Evolutionary conservation across 495 filamentous ascomycete genomes (phyloP).

Genomic region (Aspergillus carlsbadensis): DNA sequence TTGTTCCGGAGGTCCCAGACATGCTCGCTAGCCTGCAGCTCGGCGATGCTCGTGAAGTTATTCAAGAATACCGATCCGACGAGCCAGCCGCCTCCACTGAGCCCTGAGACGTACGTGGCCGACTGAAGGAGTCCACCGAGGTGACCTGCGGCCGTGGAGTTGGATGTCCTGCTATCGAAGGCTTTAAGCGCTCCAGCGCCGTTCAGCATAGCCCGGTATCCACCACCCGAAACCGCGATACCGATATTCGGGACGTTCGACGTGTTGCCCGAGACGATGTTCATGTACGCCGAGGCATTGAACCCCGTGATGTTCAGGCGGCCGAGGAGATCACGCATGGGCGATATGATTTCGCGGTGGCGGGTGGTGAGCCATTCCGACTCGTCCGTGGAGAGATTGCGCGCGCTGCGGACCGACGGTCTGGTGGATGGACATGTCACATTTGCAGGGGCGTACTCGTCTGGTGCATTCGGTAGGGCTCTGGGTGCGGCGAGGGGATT

Average conservation of each 20-base stretch:
- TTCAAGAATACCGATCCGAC: constrained; percentile 83
- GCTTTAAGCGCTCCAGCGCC: constrained; percentile 86
- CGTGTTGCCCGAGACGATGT: constrained; percentile 52
- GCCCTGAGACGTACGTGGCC: constrained; percentile 78
- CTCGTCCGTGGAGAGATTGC: constrained; percentile 63
- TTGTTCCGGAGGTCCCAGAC: constrained; percentile 78
- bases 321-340: constrained; percentile 72
- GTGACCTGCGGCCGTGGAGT: constrained; percentile 63
- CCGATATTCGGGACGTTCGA: constrained; percentile 63
- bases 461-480: constrained; percentile 45
- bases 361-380: constrained; percentile 61
- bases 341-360: constrained; percentile 54
- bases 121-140: constrained; percentile 82
- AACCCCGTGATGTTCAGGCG: constrained; percentile 73
- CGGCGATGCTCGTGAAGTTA: constrained; percentile 77
- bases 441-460: constrained; percentile 44
- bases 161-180: constrained; percentile 73
- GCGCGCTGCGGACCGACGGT: constrained; percentile 55
- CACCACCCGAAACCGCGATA: constrained; percentile 61
- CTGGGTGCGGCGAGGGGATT: constrained; percentile 17
- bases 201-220: constrained; percentile 84
- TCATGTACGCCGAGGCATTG: constrained; percentile 71
- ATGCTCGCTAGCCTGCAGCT: constrained; percentile 45
- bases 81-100: constrained; percentile 88
- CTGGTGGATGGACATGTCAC: constrained; percentile 42